These are phyloP conservation scores for Linum usitatissimum DNA, from an alignment of 345 rosid species.

Conservation along the genomic window DNA sequence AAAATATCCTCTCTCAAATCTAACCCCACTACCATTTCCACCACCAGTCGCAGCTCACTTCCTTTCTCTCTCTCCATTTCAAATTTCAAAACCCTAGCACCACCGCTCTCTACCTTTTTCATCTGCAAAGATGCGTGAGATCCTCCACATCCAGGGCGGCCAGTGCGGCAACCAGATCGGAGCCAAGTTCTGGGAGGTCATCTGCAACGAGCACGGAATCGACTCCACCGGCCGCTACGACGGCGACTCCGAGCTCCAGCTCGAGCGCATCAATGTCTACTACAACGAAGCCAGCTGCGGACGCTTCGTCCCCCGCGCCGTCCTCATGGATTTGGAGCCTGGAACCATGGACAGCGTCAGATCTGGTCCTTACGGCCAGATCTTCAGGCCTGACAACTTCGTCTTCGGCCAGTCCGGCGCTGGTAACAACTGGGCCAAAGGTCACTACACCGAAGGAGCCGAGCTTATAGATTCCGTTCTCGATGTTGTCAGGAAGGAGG, in stretches of 20 bases:
- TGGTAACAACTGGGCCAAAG: too few relatives aligned
- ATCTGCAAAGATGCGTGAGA: slow-evolving; percentile 1
- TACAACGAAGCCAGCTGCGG: slow-evolving; percentile 1
- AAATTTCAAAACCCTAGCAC: too few relatives aligned
- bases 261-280: neutral
- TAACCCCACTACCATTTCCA: too few relatives aligned
- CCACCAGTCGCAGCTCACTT: too few relatives aligned
- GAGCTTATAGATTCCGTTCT: too few relatives aligned
- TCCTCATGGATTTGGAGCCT: slow-evolving; percentile 1
- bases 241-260: slow-evolving; percentile 5
- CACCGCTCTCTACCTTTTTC: too few relatives aligned
- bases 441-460: too few relatives aligned
- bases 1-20: too few relatives aligned
- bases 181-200: neutral
- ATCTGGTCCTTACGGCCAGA: neutral
- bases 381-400: neutral
- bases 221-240: neutral
- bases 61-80: too few relatives aligned
- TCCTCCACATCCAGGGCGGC: slow-evolving; percentile 2
- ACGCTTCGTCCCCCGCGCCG: neutral
- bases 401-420: too few relatives aligned
- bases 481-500: too few relatives aligned
- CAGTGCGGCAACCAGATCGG: slow-evolving; percentile 5
- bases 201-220: slow-evolving; percentile 1
- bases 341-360: slow-evolving; percentile 6